Evolutionary conservation across 352 stramenopile species (phyloP), one percentile per base, ranked within the genome.

Genomic region (Pythium sp.): DNA sequence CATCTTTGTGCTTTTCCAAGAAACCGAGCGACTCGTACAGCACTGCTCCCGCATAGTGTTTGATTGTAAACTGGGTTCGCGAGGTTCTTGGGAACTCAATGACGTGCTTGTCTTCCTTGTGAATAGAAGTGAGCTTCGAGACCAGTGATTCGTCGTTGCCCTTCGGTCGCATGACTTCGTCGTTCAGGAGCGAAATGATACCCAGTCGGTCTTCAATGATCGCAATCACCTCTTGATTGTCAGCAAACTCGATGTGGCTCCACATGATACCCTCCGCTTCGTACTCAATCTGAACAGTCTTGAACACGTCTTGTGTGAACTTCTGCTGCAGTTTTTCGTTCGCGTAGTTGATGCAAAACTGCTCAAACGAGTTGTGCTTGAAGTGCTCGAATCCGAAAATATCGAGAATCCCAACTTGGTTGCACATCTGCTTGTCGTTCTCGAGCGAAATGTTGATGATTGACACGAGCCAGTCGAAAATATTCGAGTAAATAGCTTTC

Each of bases 391-490:
- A 98, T 9, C 94, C 94, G 64, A 98, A 98, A 57, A 98, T 98
- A 72, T 98, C 94, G 30, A 98, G 80, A 62, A 98, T 93, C 9
- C 93, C 93, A 20, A 98, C 80, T 55, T 91, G 79, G 26, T 91
- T 69, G 61, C 63, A 63, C 73, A 85, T 88, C 14, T 77, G 71
- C 22, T 61, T 73, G 62, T 92, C 84, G 49, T 87, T 83, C 20
- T 86, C 76, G 6, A 95, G 70, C 18, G 87, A 97, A 11, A 67
- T 73, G 62, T 95, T 95, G 71, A 95, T 92, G 30, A 74, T 84
- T 41, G 88, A 78, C 43, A 99, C 96, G 18, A 99, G 78, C 96
- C 96, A 99, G 65, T 98, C 80, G 70, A 99, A 99, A 12, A 99
- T 69, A 66, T 95, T 97, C 3, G 91, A 96, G 75, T 99, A 99